A percentile compares a stretch with the other conserved stretches of the same genome.
phyloP scores from a whole-genome alignment of 139 green algal genomes.

The Chlamydomonas asymmetrica region DNA sequence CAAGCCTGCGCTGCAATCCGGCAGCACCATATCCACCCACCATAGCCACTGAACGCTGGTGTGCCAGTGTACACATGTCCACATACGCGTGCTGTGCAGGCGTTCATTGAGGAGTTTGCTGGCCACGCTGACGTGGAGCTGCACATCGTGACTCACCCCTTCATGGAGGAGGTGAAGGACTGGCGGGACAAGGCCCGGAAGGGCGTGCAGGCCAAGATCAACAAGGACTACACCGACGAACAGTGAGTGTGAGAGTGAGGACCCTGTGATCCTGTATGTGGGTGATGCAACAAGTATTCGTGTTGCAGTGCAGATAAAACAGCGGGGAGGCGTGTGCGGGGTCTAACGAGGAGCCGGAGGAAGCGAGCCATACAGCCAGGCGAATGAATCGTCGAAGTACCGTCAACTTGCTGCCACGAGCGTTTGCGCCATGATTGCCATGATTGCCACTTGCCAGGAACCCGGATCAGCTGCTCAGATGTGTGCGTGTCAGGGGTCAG shows the following conservation, averaged over 20 bases:
- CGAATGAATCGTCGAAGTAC: too few species aligned
- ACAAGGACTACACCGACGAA: too few species aligned
- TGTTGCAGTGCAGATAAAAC: not conserved
- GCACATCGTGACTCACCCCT: slow-evolving; percentile 36
- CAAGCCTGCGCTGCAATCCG: not conserved
- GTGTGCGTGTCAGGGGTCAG: too few species aligned
- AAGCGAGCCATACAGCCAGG: too few species aligned
- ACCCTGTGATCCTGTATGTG: not conserved
- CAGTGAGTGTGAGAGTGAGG: not conserved
- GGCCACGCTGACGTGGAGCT: slow-evolving; percentile 22
- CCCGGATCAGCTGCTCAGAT: too few species aligned
- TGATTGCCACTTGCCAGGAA: too few species aligned
- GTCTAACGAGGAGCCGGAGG: too few species aligned
- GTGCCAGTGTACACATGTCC: not conserved
- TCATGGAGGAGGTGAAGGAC: slow-evolving; percentile 9
- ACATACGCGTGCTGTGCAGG: not conserved
- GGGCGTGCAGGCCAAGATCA: too few species aligned
- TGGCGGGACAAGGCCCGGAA: not conserved
- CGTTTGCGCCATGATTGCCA: too few species aligned
- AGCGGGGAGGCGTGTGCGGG: too few species aligned
- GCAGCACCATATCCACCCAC: not conserved
- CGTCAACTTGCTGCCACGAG: too few species aligned
- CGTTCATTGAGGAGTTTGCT: not conserved
- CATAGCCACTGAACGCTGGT: not conserved
- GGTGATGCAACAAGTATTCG: not conserved